Evolutionary conservation across 331 rosid species (phyloP), one percentile per base, ranked within the genome.

Genomic region (Spiraea crenata): DNA sequence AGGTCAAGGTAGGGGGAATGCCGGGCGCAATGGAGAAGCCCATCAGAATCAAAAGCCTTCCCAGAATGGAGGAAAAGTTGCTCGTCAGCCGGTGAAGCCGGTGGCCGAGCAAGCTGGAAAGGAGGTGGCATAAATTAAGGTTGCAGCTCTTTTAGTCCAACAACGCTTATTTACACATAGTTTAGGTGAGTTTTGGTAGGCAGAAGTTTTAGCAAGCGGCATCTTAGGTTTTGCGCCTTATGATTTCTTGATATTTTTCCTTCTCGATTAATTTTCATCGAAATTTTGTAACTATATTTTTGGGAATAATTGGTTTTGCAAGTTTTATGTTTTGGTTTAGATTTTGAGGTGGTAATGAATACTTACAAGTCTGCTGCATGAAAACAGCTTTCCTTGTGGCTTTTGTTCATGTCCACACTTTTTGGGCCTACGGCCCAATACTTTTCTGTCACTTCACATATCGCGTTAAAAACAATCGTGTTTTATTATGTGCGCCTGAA

Each of bases 11-110:
- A 80, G 83, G 14, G 87, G 80, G 35, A 84, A 73, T 72, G 54
- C 20, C 3, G 84, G 77, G 2, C 83, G 85, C 70, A 83, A 80
- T 63, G 90, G 76, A 46, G 96, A 85, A 40, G 37, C 56, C 72
- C 40, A 39, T 39, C 14, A 31, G 25, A 87, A 81, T 25, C 73
- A 83, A 19, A 87, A 81, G 78, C 48, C 82, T 65, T 65, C 75
- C 62, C 82, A 82, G 68, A 79, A 85, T 31, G 77, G 82, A 47
- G 90, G 78, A 45, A 85, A 76, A 67, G 85, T 55, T 35, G 4
- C 79, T 37, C 84, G 77, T 46, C 88, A 81, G 73, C 71, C 84
- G 39, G 76, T 73, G 52, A 79, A 79, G 65, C 15, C 48, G 12
- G 86, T 37, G 66, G 80, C 78, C 31, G 31, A 25, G 31, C 31